phyloP scores from a whole-genome alignment of 768 basidiomycete genomes.

The Amyloporia xantha region DNA sequence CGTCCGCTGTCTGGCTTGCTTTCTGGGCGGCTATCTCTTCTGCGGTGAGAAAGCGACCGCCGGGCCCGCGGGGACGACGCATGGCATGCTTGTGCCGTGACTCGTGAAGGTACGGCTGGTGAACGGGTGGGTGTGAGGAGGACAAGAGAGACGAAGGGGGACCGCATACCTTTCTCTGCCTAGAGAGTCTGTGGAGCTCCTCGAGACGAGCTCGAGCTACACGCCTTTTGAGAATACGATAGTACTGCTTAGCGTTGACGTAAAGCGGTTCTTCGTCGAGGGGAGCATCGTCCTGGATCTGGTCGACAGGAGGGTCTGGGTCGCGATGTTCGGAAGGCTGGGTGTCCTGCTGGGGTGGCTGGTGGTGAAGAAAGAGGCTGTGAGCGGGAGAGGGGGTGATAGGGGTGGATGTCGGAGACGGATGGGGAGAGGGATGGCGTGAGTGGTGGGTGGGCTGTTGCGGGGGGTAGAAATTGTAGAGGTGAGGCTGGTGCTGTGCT shows the following conservation, averaged over 20 bases:
- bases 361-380: constrained; percentile 26
- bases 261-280: constrained; percentile 97
- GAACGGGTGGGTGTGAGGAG: constrained; percentile 6
- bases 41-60: constrained; percentile 94
- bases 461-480: constrained; percentile 20
- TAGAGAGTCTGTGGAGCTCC: constrained; percentile 87
- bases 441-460: constrained; percentile 23
- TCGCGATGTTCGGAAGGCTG: too few species aligned
- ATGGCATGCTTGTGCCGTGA: constrained; percentile 98
- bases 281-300: constrained; percentile 31
- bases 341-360: constrained; percentile 10
- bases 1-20: constrained; percentile 29
- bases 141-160: constrained; percentile 1
- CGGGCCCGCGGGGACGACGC: constrained; percentile 93
- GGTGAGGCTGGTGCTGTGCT: constrained; percentile 12
- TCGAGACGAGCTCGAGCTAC: constrained; percentile 87
- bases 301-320: constrained; percentile 22
- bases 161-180: constrained; percentile 77
- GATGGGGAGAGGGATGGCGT: constrained; percentile 25
- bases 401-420: constrained; percentile 21
- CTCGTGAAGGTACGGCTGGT: constrained; percentile 87
- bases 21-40: constrained; percentile 90
- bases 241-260: constrained; percentile 99
- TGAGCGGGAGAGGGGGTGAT: constrained; percentile 16
- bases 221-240: constrained; percentile 93